Conservation (phyloP, 2,329 filamentous ascomycete genomes). For the Diaporthe sp. region DNA sequence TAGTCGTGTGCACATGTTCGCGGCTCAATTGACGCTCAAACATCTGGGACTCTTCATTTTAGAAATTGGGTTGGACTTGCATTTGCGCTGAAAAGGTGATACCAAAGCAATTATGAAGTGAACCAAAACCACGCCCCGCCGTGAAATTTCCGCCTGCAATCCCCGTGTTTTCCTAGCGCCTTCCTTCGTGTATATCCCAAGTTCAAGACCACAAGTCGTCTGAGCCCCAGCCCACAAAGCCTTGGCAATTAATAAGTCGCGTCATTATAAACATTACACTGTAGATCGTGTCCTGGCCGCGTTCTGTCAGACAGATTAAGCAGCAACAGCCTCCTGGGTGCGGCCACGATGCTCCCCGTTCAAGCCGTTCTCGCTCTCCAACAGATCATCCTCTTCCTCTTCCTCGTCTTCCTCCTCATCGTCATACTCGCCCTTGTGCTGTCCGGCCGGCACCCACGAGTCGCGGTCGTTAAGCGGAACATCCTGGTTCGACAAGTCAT, state of each 20-base stretch:
- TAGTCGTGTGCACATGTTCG: background rate
- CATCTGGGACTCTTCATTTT: too few species aligned
- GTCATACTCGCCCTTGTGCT: slow-evolving; percentile 70
- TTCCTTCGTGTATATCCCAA: slow-evolving; percentile 3
- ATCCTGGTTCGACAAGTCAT: slow-evolving; percentile 88
- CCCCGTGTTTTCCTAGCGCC: slow-evolving; percentile 17
- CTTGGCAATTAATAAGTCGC: slow-evolving; percentile 32
- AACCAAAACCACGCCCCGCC: slow-evolving; percentile 22
- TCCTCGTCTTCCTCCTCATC: slow-evolving; percentile 77
- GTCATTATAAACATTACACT: slow-evolving; percentile 40
- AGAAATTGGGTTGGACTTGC: background rate
- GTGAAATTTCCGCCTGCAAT: background rate
- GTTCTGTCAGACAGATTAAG: slow-evolving; percentile 49
- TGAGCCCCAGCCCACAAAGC: background rate
- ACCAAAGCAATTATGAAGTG: slow-evolving; percentile 17
- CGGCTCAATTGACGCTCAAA: background rate
- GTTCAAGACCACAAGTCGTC: background rate
- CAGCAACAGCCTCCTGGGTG: slow-evolving; percentile 64
- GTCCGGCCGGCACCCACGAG: slow-evolving; percentile 84
- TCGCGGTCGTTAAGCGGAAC: slow-evolving; percentile 82
- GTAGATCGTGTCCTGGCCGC: slow-evolving; percentile 18
- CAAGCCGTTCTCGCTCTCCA: slow-evolving; percentile 61
- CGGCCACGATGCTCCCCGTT: slow-evolving; percentile 71
- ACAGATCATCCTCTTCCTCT: slow-evolving; percentile 61
- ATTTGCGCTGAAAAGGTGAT: slow-evolving; percentile 9